Percentiles rank a stretch among this genome's conserved stretches.
Conservation (phyloP, 306 rosid species). For the Hippophae gyantsensis region DNA sequence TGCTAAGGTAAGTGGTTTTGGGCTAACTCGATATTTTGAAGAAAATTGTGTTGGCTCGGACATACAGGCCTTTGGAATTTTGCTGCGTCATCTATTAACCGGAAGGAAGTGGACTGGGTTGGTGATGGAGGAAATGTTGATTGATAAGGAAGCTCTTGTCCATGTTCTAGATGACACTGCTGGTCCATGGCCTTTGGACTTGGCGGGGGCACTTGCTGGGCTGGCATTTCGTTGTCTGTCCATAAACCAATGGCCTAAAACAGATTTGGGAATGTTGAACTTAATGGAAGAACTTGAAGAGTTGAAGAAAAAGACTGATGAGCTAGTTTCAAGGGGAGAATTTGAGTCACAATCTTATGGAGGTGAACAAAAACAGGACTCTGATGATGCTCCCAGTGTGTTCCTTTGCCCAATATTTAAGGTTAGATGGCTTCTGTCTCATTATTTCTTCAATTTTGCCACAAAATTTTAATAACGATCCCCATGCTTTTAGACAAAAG, state of each 20-base stretch:
- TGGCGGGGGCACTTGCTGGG: constrained; percentile 33
- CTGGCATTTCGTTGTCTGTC: constrained; percentile 42
- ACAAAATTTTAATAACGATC: too few species aligned
- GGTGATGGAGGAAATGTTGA: constrained; percentile 23
- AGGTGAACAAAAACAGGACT: constrained; percentile 17
- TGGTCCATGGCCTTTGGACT: constrained; percentile 60
- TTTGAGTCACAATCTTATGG: constrained; percentile 11
- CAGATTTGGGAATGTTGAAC: constrained; percentile 21
- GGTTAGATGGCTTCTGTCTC: constrained; percentile 27
- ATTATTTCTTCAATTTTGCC: neutral
- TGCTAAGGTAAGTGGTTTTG: constrained; percentile 48
- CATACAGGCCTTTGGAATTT: constrained; percentile 37
- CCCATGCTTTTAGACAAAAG: too few species aligned
- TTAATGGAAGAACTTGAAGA: constrained; percentile 47
- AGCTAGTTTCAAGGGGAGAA: constrained; percentile 21
- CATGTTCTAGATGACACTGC: constrained; percentile 39
- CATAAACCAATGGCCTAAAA: constrained; percentile 14
- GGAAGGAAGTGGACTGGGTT: constrained; percentile 52
- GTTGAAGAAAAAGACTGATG: constrained; percentile 45
- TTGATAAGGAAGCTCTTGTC: constrained; percentile 22
- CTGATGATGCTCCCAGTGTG: constrained; percentile 39
- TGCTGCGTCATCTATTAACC: constrained; percentile 35
- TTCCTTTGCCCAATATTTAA: constrained; percentile 67
- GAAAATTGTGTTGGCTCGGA: constrained; percentile 25
- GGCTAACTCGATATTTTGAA: constrained; percentile 16